Evolutionary conservation across 768 basidiomycete species (phyloP).

Genomic region (Phylloporus arenicola): DNA sequence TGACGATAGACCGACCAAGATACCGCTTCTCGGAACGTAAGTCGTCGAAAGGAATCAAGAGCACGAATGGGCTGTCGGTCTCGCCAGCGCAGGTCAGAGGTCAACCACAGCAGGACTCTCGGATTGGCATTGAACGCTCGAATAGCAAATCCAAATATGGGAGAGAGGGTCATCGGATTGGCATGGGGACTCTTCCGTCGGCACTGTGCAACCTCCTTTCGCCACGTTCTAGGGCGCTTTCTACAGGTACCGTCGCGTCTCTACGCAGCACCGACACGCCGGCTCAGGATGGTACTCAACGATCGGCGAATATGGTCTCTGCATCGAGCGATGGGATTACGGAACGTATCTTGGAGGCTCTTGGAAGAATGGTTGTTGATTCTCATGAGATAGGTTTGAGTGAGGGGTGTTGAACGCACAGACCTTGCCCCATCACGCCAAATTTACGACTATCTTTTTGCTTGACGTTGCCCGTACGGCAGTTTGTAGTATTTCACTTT

Average conservation of each 20-base stretch:
- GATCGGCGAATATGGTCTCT: background rate
- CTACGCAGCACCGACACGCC: conserved; percentile 1
- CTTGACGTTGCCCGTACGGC: background rate
- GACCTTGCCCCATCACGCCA: background rate
- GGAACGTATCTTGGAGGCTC: conserved; percentile 15
- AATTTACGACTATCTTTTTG: background rate
- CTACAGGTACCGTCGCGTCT: conserved; percentile 19
- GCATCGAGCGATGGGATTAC: conserved; percentile 1
- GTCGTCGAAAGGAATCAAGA: conserved; percentile 5
- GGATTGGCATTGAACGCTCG: background rate
- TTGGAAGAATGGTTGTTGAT: conserved; percentile 24
- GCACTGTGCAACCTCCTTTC: conserved; percentile 8
- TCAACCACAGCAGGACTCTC: background rate
- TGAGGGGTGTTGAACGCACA: background rate
- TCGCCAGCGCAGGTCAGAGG: background rate
- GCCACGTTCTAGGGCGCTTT: conserved; percentile 15
- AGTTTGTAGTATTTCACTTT: too few species aligned
- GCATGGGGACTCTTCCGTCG: conserved; percentile 1
- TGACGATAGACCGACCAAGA: conserved; percentile 19
- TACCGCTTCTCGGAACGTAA: conserved; percentile 16
- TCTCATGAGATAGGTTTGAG: background rate
- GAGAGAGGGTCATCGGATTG: conserved; percentile 3
- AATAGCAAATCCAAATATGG: background rate
- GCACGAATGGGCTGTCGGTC: background rate
- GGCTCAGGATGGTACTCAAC: background rate